Conservation (phyloP, 2,329 filamentous ascomycete genomes). For the Xylariaceae sp. region DNA sequence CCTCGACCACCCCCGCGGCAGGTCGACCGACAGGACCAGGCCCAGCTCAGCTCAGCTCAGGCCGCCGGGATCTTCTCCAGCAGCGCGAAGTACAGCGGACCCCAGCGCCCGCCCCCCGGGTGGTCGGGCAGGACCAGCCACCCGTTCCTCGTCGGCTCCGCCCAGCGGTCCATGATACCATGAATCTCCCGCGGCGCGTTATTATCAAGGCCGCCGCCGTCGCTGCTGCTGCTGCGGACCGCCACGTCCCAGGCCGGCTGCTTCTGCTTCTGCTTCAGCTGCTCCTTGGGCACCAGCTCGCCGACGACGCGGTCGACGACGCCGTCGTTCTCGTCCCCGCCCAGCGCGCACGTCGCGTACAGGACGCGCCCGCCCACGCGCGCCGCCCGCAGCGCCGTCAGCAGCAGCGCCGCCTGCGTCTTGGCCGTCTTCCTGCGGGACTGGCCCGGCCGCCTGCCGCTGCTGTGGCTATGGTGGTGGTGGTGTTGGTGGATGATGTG, state of each 20-base stretch:
- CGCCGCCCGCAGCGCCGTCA: slow-evolving; percentile 28
- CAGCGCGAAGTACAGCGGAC: slow-evolving; percentile 31
- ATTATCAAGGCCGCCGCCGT: slow-evolving; percentile 6
- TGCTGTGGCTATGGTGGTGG: slow-evolving; percentile 20
- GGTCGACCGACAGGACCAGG: too few species aligned
- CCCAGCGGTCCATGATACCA: slow-evolving; percentile 15
- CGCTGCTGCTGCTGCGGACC: slow-evolving; percentile 20
- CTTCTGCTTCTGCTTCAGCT: slow-evolving; percentile 29
- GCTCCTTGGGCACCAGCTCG: slow-evolving; percentile 26
- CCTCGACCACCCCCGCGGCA: too few species aligned
- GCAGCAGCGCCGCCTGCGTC: slow-evolving; percentile 25
- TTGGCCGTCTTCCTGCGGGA: slow-evolving; percentile 29
- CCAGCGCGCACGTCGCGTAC: slow-evolving; percentile 33
- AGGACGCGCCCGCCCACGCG: slow-evolving; percentile 28
- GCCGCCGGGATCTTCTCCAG: slow-evolving; percentile 24
- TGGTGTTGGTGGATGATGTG: slow-evolving; percentile 30
- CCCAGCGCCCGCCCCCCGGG: slow-evolving; percentile 25
- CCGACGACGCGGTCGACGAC: slow-evolving; percentile 27
- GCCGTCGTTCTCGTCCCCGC: slow-evolving; percentile 31
- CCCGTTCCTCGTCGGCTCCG: slow-evolving; percentile 26
- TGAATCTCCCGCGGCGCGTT: neutral
- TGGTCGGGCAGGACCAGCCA: slow-evolving; percentile 34
- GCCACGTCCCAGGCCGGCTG: slow-evolving; percentile 22
- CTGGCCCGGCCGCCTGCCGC: slow-evolving; percentile 24
- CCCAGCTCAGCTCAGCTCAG: too few species aligned